Evolutionary conservation across 495 filamentous ascomycete genomes (phyloP).

Genomic region (Tetracladium marchalianum): DNA sequence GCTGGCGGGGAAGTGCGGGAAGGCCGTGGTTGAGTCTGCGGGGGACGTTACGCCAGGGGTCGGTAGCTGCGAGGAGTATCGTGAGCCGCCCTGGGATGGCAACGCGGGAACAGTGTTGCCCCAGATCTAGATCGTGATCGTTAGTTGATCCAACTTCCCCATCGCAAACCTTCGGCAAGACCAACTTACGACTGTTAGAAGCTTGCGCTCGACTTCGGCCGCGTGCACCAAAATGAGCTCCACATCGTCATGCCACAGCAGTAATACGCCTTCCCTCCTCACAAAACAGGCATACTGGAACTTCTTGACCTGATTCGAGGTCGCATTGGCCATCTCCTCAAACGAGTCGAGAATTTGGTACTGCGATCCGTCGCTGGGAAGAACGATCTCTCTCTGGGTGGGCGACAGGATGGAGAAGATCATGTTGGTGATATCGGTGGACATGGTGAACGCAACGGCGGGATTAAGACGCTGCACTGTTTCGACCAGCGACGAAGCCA

Average conservation of each 20-base stretch:
- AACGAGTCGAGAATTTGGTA: slow-evolving; percentile 26
- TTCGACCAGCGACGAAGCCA: neutral
- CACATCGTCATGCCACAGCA: slow-evolving; percentile 30
- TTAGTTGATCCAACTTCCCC: neutral
- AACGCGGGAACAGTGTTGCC: slow-evolving; percentile 1
- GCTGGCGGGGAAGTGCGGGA: slow-evolving; percentile 1
- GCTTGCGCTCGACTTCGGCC: slow-evolving; percentile 25
- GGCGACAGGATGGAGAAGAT: slow-evolving; percentile 24
- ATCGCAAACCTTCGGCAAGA: neutral
- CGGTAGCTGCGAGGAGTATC: neutral
- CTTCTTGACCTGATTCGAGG: slow-evolving; percentile 14
- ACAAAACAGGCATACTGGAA: slow-evolving; percentile 23
- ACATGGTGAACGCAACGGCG: slow-evolving; percentile 29
- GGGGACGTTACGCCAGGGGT: neutral
- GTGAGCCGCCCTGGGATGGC: neutral
- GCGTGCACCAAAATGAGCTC: slow-evolving; percentile 27
- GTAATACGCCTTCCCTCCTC: slow-evolving; percentile 25
- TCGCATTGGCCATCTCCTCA: slow-evolving; percentile 16
- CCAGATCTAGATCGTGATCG: slow-evolving; percentile 9
- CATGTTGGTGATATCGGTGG: slow-evolving; percentile 23
- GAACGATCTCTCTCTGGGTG: slow-evolving; percentile 24
- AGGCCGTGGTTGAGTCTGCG: neutral
- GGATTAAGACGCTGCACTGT: slow-evolving; percentile 14
- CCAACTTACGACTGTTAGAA: slow-evolving; percentile 1
- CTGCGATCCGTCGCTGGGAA: slow-evolving; percentile 21